These are phyloP conservation scores for Trichomonascaceae sp. DNA, from an alignment of 1,139 yeast genomes.

Conservation along the genomic window DNA sequence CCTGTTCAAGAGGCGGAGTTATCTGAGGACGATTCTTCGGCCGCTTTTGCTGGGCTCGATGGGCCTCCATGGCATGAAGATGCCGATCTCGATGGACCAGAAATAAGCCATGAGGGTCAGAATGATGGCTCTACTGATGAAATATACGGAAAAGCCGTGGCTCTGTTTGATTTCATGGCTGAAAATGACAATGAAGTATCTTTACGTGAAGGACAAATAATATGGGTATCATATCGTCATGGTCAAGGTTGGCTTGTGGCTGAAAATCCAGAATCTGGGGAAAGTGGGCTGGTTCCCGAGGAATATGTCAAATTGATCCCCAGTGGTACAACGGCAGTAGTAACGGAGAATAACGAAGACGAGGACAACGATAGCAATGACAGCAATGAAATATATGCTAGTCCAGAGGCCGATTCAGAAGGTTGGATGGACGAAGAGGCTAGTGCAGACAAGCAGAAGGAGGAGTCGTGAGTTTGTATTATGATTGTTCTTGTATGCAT, in stretches of 20 bases:
- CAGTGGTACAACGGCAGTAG: constrained; percentile 1
- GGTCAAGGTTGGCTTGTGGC: constrained; percentile 99
- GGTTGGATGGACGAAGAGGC: constrained; percentile 32
- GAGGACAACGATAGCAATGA: constrained; percentile 11
- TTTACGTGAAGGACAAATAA: constrained; percentile 70
- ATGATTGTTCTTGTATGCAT: not conserved
- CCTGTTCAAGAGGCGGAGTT: constrained; percentile 19
- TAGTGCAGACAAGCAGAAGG: constrained; percentile 11
- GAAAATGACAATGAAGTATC: constrained; percentile 91
- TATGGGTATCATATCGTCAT: constrained; percentile 84
- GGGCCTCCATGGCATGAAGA: constrained; percentile 34
- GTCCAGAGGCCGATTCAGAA: constrained; percentile 24
- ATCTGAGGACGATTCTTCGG: constrained; percentile 11
- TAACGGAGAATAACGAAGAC: constrained; percentile 1
- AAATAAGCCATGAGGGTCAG: constrained; percentile 22
- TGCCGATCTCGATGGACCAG: constrained; percentile 27
- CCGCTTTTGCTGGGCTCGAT: constrained; percentile 18
- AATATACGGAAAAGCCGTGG: constrained; percentile 62
- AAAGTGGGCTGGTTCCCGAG: constrained; percentile 92
- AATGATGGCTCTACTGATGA: constrained; percentile 34
- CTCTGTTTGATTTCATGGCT: constrained; percentile 82
- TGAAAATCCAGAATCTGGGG: constrained; percentile 68
- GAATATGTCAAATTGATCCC: constrained; percentile 68
- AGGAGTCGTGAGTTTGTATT: not conserved
- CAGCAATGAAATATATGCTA: constrained; percentile 14